Base-by-base conservation (phyloP, 768 basidiomycete genomes). In the Harrya chromipes region DNA sequence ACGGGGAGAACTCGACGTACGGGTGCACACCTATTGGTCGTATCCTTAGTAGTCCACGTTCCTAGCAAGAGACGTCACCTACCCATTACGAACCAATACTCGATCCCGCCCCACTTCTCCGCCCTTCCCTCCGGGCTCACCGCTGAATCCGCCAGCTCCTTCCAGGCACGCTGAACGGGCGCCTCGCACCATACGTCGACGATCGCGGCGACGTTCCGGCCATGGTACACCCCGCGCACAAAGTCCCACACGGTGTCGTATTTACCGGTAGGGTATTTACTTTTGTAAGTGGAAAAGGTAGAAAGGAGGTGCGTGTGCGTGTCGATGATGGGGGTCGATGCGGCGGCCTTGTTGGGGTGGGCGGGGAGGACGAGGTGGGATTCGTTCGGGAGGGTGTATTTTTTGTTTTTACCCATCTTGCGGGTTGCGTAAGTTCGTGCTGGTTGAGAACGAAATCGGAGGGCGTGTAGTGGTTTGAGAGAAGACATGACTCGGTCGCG, bases 111-210 rank as follows among this genome's bases (percentile, higher is more conserved):
- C 90, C 89, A 91, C 37, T 74, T 72, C 1, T 61, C 60, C 29
- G 61, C 58, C 53, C 81, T 69, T 42, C 78, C 77, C 46, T 79
- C 72, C 26, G 67, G 64, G 0, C 71, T 74, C 50, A 84, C 24
- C 3, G 87, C 86, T 1, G 83, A 81, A 65, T 90, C 85, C 1
- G 90, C 90, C 38, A 88, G 72, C 52, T 84, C 84, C 57, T 72
- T 79, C 88, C 88, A 91, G 1, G 46, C 52, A 29, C 54, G 70
- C 52, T 71, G 71, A 13, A 89, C 81, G 0, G 90, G 86, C 0
- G 85, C 86, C 60, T 92, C 91, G 56, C 91, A 94, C 85, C 88
- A 94, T 3, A 94, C 91, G 56, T 94, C 91, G 6, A 94, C 82
- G 46, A 93, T 75, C 6, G 82, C 77, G 45, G 80, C 71, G 4